These are phyloP conservation scores for Ceratocystis cacaofunesta DNA, from an alignment of 2,329 filamentous ascomycete genomes.

Conservation along the genomic window DNA sequence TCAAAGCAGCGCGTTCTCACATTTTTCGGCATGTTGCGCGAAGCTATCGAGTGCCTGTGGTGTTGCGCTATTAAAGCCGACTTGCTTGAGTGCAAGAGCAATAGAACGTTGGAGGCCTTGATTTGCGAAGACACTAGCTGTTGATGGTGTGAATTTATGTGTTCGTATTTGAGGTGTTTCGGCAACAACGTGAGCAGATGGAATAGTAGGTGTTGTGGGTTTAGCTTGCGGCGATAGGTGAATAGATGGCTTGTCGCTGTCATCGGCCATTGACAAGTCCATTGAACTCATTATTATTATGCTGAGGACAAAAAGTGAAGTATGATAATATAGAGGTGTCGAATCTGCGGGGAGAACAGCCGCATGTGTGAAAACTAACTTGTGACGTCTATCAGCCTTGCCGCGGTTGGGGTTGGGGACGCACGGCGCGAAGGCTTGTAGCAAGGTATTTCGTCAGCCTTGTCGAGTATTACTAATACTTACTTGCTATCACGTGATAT, in stretches of 20 bases:
- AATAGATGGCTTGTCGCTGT: background rate
- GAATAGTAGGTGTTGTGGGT: background rate
- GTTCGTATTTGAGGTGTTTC: background rate
- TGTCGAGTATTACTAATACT: background rate
- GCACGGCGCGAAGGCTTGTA: background rate
- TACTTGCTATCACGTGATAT: too few relatives aligned
- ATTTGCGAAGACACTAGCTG: slow-evolving; percentile 20
- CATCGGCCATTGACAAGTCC: background rate
- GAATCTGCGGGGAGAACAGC: background rate
- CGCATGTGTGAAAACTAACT: background rate
- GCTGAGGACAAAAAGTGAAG: background rate
- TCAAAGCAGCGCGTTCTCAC: slow-evolving; percentile 28
- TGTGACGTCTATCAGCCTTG: background rate
- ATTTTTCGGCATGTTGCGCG: slow-evolving; percentile 39
- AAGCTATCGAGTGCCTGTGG: slow-evolving; percentile 46
- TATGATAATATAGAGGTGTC: background rate
- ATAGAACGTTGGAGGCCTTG: slow-evolving; percentile 39
- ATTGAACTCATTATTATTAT: background rate
- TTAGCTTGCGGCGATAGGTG: background rate
- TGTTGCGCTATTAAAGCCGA: slow-evolving; percentile 42
- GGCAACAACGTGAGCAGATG: background rate
- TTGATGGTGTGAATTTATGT: background rate
- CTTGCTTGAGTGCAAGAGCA: slow-evolving; percentile 38
- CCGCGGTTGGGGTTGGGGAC: background rate
- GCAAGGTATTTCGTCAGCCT: background rate